A percentile compares a stretch with the other conserved stretches of the same genome.
Conservation (phyloP, 31 red algal genomes). For the Pterothamnion heteromorphum region DNA sequence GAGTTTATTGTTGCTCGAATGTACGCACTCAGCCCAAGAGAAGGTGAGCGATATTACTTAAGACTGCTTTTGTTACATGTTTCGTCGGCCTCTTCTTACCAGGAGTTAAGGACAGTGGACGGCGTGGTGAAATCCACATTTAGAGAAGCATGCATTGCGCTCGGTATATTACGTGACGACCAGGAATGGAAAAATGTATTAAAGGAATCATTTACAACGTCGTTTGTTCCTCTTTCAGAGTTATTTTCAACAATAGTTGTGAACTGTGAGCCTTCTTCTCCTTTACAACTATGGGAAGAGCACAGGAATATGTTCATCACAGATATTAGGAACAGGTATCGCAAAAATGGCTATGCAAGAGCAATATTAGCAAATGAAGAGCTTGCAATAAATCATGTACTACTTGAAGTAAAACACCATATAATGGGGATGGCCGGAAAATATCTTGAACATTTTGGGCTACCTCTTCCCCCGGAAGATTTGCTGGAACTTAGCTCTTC, state of each 20-base stretch:
- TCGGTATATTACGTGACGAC: neutral
- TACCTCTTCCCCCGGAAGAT: no score
- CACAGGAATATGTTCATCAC: no score
- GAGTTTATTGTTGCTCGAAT: constrained; percentile 1
- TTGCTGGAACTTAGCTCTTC: no score
- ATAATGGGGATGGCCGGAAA: no score
- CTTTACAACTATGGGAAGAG: neutral
- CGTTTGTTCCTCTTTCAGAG: neutral
- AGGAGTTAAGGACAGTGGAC: neutral
- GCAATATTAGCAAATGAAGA: no score
- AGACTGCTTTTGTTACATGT: constrained; percentile 7
- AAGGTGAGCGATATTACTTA: constrained; percentile 12
- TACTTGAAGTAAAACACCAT: no score
- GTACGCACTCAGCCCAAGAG: constrained; percentile 35
- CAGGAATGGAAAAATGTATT: neutral
- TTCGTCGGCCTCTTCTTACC: neutral
- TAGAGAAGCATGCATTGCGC: neutral
- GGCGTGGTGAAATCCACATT: neutral
- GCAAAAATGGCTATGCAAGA: no score
- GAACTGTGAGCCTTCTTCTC: neutral
- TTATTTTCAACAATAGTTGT: neutral
- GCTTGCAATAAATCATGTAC: no score
- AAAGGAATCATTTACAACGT: no score
- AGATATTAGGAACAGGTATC: no score
- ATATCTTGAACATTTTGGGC: no score